Conservation (phyloP, 2,329 filamentous ascomycete genomes). For the Talaromyces funiculosus region DNA sequence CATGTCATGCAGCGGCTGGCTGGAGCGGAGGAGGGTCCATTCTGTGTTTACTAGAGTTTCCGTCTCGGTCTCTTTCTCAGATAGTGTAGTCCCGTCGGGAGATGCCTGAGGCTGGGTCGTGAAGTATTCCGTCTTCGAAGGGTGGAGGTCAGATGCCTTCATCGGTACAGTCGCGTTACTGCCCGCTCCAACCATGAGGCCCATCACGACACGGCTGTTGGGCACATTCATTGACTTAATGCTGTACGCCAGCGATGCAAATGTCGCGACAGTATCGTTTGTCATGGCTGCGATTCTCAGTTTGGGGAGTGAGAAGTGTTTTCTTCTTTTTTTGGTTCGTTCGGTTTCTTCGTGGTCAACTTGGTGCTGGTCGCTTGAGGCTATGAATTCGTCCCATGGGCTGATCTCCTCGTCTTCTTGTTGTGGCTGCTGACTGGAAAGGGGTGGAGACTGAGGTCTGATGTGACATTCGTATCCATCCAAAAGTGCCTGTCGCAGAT, state of each 20-base stretch:
- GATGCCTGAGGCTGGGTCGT: constrained; percentile 22
- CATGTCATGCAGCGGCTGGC: constrained; percentile 55
- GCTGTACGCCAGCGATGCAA: constrained; percentile 66
- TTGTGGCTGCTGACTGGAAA: not conserved
- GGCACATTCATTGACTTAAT: constrained; percentile 50
- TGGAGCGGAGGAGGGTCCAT: constrained; percentile 69
- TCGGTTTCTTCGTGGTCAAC: not conserved
- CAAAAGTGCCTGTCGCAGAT: constrained; percentile 29
- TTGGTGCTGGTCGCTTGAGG: not conserved
- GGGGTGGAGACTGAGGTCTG: constrained; percentile 22
- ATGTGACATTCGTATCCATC: constrained; percentile 41
- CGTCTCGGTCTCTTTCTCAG: constrained; percentile 40
- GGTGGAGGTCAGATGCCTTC: constrained; percentile 54
- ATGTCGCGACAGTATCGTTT: constrained; percentile 71
- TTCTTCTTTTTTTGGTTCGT: constrained; percentile 23
- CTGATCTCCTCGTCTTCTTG: not conserved
- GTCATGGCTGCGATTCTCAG: constrained; percentile 67
- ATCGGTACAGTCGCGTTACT: constrained; percentile 71
- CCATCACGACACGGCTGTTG: constrained; percentile 63
- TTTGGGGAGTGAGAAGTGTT: constrained; percentile 47
- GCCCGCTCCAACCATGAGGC: constrained; percentile 70
- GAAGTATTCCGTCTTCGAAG: constrained; percentile 47
- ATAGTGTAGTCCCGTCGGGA: no score
- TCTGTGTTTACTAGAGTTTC: constrained; percentile 71
- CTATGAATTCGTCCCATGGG: not conserved